Evolutionary conservation across 148 eudicot species (phyloP), one percentile per base, ranked within the genome.

Genomic region (Diospyros kaki): DNA sequence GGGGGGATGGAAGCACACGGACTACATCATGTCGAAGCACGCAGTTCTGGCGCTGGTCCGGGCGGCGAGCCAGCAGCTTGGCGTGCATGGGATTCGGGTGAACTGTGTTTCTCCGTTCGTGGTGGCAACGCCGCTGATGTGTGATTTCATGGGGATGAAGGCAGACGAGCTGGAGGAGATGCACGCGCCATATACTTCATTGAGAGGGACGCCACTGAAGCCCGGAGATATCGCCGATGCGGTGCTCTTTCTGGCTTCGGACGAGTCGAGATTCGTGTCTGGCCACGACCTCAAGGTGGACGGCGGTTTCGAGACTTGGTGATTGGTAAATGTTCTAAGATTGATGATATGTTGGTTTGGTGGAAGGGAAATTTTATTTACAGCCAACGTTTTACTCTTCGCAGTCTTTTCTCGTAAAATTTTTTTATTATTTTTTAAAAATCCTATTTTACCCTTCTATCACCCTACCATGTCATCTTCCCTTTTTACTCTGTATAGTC

Each of bases 41-140:
- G 85, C 82, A 10, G 71, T 83, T 59, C 28, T 83, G 39, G 86
- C 81, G 68, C 68, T 83, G 2, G 65, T 79, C 43, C 60, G 80
- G 64, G 44, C 73, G 0, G 80, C 83, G 5, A 65, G 80, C 43
- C 48, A 45, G 18, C 77, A 80, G 72, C 71, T 83, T 4, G 86
- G 86, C 6, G 71, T 50, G 46, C 61, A 76, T 18, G 83, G 83
- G 2, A 79, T 83, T 3, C 59, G 85, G 75, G 85, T 83, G 15
- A 83, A 83, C 48, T 28, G 83, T 42, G 80, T 83, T 53, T 83
- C 83, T 4, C 86, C 86, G 15, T 73, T 6, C 13, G 73, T 58
- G 1, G 54, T 83, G 64, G 78, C 72, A 9, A 83, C 83, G 55
- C 70, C 82, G 12, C 8, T 78, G 75, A 1, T 50, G 62, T 42